phyloP scores from a whole-genome alignment of 1,284 basidiomycete species.

The Schizopora paradoxa region DNA sequence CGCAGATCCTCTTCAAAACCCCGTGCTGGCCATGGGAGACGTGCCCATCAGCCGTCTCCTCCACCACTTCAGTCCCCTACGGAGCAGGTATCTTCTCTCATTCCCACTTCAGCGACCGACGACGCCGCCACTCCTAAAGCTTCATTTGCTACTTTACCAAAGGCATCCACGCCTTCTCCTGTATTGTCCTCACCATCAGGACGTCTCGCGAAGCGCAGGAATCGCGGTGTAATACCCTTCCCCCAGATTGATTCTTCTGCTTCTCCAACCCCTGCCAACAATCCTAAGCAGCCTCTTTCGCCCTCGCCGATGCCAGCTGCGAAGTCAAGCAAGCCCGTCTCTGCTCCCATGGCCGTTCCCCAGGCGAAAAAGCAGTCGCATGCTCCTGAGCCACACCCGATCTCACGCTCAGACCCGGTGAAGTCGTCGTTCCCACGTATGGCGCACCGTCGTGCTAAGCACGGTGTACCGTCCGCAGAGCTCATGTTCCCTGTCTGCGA shows the following conservation, averaged over 20 bases:
- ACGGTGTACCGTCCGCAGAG: not conserved
- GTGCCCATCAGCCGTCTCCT: slow-evolving; percentile 17
- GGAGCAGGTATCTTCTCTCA: slow-evolving; percentile 11
- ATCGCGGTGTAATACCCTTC: slow-evolving; percentile 12
- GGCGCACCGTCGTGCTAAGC: not conserved
- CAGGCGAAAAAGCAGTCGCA: not conserved
- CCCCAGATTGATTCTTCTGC: slow-evolving; percentile 2
- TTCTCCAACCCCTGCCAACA: not conserved
- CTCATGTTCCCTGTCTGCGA: slow-evolving; percentile 14
- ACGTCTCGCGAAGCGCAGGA: slow-evolving; percentile 17
- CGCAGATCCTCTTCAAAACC: slow-evolving; percentile 14
- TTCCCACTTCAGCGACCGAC: no score
- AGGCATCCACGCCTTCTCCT: not conserved
- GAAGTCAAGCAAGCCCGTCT: slow-evolving; percentile 1
- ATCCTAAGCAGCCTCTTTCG: no score
- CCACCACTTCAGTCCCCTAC: slow-evolving; percentile 10
- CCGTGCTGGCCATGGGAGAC: slow-evolving; percentile 18
- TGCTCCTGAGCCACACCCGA: slow-evolving; percentile 1
- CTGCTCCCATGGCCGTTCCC: slow-evolving; percentile 11
- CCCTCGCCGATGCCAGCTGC: slow-evolving; percentile 2
- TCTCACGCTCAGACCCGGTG: slow-evolving; percentile 15
- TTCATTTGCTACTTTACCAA: not conserved
- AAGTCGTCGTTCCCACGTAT: slow-evolving; percentile 4
- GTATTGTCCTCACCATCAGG: slow-evolving; percentile 12
- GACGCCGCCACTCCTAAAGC: slow-evolving; percentile 4